Conservation (phyloP, 1,284 basidiomycete species). For the Macrocybe sp. region DNA sequence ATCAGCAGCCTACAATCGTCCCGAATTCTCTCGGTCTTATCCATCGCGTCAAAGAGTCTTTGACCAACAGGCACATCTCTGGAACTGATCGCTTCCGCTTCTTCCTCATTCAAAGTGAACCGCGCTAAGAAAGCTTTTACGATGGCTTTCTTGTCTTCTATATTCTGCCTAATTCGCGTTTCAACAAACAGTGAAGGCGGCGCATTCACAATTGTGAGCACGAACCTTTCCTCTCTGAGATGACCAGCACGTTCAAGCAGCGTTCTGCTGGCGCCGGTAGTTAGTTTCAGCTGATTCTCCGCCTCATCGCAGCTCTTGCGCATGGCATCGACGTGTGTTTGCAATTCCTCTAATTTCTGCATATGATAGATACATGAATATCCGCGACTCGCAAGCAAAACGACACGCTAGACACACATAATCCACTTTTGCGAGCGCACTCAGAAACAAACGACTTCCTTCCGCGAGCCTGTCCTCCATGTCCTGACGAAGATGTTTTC, state of each 20-base stretch:
- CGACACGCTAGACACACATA: conserved; percentile 49
- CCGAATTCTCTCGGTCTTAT: conserved; percentile 80
- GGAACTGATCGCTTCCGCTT: conserved; percentile 71
- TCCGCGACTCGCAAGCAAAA: neutral
- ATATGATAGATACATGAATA: conserved; percentile 4
- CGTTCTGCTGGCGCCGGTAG: conserved; percentile 75
- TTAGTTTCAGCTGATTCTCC: conserved; percentile 70
- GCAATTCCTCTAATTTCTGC: conserved; percentile 77
- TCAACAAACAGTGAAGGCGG: neutral
- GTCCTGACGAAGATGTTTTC: conserved; percentile 78
- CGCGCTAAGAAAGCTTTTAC: conserved; percentile 76
- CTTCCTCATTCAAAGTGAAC: conserved; percentile 78
- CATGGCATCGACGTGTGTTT: conserved; percentile 76
- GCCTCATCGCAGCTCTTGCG: conserved; percentile 78
- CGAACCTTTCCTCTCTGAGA: conserved; percentile 75
- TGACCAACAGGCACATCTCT: conserved; percentile 73
- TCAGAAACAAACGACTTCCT: conserved; percentile 77
- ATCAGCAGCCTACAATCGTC: conserved; percentile 84
- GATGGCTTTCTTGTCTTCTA: conserved; percentile 69
- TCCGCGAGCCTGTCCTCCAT: conserved; percentile 78
- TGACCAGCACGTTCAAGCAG: conserved; percentile 87
- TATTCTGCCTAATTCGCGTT: conserved; percentile 48
- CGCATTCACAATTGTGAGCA: neutral
- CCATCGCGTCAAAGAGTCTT: conserved; percentile 81
- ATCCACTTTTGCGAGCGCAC: conserved; percentile 83